Evolutionary conservation across 306 rosid genomes (phyloP), one percentile per base, ranked within the genome.

Genomic region (Purshia tridentata): DNA sequence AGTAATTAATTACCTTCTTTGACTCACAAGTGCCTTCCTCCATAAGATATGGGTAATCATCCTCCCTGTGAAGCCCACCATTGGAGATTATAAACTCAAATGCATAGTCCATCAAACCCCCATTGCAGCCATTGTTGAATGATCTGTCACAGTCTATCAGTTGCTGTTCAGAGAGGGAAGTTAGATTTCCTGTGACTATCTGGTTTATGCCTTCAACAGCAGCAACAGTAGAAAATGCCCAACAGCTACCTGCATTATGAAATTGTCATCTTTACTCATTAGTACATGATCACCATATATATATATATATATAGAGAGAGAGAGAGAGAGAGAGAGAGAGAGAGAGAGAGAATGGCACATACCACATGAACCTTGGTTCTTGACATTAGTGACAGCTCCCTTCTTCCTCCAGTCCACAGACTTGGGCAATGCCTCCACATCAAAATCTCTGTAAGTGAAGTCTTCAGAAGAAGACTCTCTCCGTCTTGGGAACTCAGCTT

Each of bases 21-120:
- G 76, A 84, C 70, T 81, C 96, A 52, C 99, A 91, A 51, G 78
- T 89, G 58, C 97, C 96, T 87, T 94, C 91, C 40, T 88, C 90
- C 99, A 91, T 91, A 1, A 89, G 75, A 52, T 85, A 85, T 4
- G 86, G 86, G 76, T 85, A 85, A 40, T 82, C 86, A 1, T 82
- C 86, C 70, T 85, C 89, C 78, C 70, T 70, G 74, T 69, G 80
- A 20, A 85, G 88, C 8, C 88, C 86, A 9, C 82, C 81, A 15
- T 54, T 85, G 1, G 75, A 48, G 35, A 69, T 79, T 54, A 85
- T 85, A 71, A 54, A 85, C 63, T 65, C 62, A 54, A 85, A 85
- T 9, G 86, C 86, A 10, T 82, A 82, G 65, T 82, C 88, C 86
- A 85, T 85, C 16, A 70, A 29, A 40, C 86, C 88, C 0, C 88